Evolutionary conservation across 208 protist species (phyloP).

Genomic region (Acanthamoeba rhysodes): DNA sequence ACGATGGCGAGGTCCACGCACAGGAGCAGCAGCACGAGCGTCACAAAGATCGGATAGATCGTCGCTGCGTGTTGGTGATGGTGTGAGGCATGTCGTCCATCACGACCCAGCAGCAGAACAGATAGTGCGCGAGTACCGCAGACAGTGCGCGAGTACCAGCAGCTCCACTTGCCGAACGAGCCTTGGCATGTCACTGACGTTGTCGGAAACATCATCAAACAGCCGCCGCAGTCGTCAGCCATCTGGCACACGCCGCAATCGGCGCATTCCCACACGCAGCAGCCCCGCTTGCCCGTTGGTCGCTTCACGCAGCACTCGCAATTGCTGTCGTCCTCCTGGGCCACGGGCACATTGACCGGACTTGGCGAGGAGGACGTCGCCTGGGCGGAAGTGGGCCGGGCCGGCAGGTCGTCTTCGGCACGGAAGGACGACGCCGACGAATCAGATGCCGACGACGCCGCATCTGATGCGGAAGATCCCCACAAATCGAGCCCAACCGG

Average conservation of each 20-base stretch:
- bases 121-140: no score
- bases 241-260: conserved; percentile 63
- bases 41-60: background rate
- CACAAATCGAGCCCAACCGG: no score
- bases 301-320: background rate
- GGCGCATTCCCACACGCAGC: conserved; percentile 38
- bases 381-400: background rate
- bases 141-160: background rate
- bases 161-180: background rate
- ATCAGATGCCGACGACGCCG: no score
- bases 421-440: background rate
- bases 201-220: background rate
- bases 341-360: background rate
- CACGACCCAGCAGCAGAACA: no score
- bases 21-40: background rate
- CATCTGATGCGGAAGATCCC: no score
- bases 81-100: no score
- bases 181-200: background rate
- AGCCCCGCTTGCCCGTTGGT: background rate
- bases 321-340: background rate
- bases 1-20: background rate
- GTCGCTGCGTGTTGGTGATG: background rate
- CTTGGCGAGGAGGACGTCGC: background rate
- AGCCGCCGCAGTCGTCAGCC: background rate
- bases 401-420: background rate